A percentile compares a stretch with the other conserved stretches of the same genome.
Evolutionary conservation across 805 yeast species (phyloP).

Genomic region (Priceomyces haplophilus): DNA sequence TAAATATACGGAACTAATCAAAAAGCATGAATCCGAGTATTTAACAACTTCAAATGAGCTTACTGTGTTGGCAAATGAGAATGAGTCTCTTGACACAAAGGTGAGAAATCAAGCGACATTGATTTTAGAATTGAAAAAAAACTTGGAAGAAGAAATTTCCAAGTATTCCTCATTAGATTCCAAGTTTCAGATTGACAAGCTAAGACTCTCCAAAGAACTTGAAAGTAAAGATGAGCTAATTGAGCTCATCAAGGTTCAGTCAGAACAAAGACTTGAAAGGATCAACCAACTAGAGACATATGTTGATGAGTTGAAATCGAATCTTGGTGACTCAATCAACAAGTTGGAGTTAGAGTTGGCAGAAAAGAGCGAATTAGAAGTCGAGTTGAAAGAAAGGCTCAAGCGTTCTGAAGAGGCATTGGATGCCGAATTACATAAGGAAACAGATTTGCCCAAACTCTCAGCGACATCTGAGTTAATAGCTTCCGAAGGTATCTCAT

Average conservation of each 20-base stretch:
- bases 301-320: conserved; percentile 38
- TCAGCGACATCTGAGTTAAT: conserved; percentile 57
- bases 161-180: conserved; percentile 21
- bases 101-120: conserved; percentile 40
- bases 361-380: conserved; percentile 31
- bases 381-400: conserved; percentile 33
- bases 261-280: conserved; percentile 50
- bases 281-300: conserved; percentile 51
- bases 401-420: conserved; percentile 41
- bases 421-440: conserved; percentile 37
- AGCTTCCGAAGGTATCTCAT: conserved; percentile 55
- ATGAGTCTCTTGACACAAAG: conserved; percentile 27
- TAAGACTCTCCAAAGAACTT: conserved; percentile 30
- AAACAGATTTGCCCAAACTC: conserved; percentile 40
- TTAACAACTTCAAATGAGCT: conserved; percentile 27
- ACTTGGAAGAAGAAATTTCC: conserved; percentile 25
- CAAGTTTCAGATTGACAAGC: conserved; percentile 46
- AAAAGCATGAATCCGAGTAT: conserved; percentile 37
- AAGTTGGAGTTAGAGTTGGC: conserved; percentile 33
- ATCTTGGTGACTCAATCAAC: conserved; percentile 35
- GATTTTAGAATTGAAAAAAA: conserved; percentile 47
- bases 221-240: conserved; percentile 58
- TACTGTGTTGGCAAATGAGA: conserved; percentile 23
- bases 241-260: conserved; percentile 52
- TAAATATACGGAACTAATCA: conserved; percentile 35